Evolutionary conservation across 805 yeast species (phyloP).

Genomic region (Kodamaea hsintzibuensis): DNA sequence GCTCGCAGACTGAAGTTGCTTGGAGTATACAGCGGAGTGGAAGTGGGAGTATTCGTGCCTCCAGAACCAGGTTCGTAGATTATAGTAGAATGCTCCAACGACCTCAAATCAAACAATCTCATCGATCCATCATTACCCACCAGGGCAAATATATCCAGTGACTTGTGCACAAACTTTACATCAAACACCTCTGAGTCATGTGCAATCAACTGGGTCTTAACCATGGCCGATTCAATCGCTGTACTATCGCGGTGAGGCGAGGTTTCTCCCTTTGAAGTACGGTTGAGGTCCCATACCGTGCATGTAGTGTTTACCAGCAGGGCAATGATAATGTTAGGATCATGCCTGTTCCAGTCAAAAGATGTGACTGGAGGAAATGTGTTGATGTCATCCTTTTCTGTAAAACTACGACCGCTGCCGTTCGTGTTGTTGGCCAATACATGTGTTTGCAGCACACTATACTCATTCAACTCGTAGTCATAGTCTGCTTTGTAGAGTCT

Average conservation of each 20-base stretch:
- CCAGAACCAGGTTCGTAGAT: constrained; percentile 70
- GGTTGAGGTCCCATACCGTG: constrained; percentile 85
- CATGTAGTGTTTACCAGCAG: constrained; percentile 95
- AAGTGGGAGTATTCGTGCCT: constrained; percentile 2
- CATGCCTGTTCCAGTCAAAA: constrained; percentile 86
- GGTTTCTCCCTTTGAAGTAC: constrained; percentile 20
- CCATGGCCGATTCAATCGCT: constrained; percentile 51
- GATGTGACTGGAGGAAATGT: constrained; percentile 87
- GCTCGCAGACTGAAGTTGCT: constrained; percentile 47
- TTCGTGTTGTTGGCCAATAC: constrained; percentile 40
- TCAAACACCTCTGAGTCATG: constrained; percentile 96
- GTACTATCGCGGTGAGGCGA: constrained; percentile 2
- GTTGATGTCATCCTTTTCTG: constrained; percentile 45
- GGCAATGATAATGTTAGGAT: constrained; percentile 72
- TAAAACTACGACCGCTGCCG: constrained; percentile 23
- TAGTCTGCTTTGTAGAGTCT: constrained; percentile 61
- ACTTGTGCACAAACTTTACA: constrained; percentile 76
- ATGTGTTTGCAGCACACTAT: constrained; percentile 42
- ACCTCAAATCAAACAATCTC: constrained; percentile 85
- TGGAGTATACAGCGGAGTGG: constrained; percentile 2
- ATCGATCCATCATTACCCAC: constrained; percentile 96
- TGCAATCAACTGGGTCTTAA: constrained; percentile 92
- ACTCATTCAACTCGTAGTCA: constrained; percentile 40
- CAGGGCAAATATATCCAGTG: constrained; percentile 79
- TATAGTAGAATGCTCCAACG: constrained; percentile 91